Percentiles rank a stretch among this genome's conserved stretches.
These are phyloP conservation scores for Chrysanthemum makinoi DNA, from an alignment of 129 eudicot species.

Conservation along the genomic window DNA sequence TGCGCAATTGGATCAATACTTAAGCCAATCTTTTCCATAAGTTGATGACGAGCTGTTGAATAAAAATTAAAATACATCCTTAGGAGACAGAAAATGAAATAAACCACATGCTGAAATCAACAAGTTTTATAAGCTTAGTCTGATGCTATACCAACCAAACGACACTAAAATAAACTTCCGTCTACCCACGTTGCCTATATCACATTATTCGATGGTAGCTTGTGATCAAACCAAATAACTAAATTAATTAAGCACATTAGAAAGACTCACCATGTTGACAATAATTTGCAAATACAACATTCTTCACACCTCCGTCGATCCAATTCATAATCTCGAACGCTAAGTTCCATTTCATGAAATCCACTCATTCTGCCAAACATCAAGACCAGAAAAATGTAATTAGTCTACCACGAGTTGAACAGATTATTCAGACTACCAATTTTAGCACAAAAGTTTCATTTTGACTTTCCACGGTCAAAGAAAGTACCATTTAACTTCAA, in stretches of 20 bases:
- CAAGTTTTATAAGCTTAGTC: neutral
- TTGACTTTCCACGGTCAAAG: slow-evolving; percentile 26
- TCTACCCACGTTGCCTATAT: no score
- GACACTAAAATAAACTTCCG: neutral
- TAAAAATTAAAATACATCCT: neutral
- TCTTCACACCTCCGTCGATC: slow-evolving; percentile 94
- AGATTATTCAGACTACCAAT: neutral
- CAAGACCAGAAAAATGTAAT: slow-evolving; percentile 10
- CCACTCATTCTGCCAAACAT: slow-evolving; percentile 59
- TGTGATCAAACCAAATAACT: neutral
- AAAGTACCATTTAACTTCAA: slow-evolving; percentile 8
- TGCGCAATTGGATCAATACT: slow-evolving; percentile 71
- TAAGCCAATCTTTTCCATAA: slow-evolving; percentile 69
- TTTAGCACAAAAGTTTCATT: neutral
- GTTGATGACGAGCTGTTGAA: slow-evolving; percentile 64
- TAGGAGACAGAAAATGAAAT: neutral
- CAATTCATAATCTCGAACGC: slow-evolving; percentile 87
- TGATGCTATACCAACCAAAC: neutral
- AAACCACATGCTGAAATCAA: neutral
- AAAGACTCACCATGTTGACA: slow-evolving; percentile 80
- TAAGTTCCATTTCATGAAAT: slow-evolving; percentile 70
- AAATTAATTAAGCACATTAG: neutral
- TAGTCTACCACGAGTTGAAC: slow-evolving; percentile 4
- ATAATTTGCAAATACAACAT: slow-evolving; percentile 76
- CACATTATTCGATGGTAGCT: no score